Base-by-base conservation (phyloP, 2,329 filamentous ascomycete genomes). In the Colletotrichum godetiae region DNA sequence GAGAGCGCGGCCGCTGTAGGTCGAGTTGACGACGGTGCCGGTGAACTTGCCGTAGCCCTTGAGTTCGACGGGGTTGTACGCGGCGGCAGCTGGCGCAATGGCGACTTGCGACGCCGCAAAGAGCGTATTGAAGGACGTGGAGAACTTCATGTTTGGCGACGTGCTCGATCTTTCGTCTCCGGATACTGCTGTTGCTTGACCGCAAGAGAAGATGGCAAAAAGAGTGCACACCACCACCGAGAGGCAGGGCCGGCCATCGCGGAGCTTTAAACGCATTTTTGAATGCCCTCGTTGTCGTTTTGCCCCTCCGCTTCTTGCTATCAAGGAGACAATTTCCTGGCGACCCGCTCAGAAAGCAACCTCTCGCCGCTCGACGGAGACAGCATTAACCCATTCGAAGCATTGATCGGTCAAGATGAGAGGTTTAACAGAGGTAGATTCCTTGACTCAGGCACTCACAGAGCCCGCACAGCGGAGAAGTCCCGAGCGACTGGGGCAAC, bases 21-120 rank as follows among this genome's bases (percentile, higher is more conserved):
- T 83, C 53, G 77, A 77, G 22, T 83, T 78, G 52, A 86, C 67
- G 22, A 80, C 77, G 5, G 80, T 84, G 6, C 84, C 84, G 15
- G 78, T 75, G 74, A 86, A 86, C 0, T 75, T 79, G 56, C 84
- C 84, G 74, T 85, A 86, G 3, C 78, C 82, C 22, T 82, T 79
- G 8, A 86, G 78, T 2, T 69, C 75, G 37, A 78, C 77, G 5
- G 68, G 73, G 52, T 75, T 74, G 60, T 75, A 67, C 4, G 58
- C 61, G 37, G 62, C 60, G 58, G 60, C 60, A 13, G 68, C 52
- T 27, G 68, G 60, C 37, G 60, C 33, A n/a, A 70, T 56, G 55
- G 37, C 33, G 55, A 56, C 55, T 46, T 73, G 70, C 15, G 70
- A 73, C 15, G 66, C 70, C 55, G 66, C 66, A 22, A 69, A 56